Conservation (phyloP, 139 green algal genomes). For the Closterium sp. region DNA sequence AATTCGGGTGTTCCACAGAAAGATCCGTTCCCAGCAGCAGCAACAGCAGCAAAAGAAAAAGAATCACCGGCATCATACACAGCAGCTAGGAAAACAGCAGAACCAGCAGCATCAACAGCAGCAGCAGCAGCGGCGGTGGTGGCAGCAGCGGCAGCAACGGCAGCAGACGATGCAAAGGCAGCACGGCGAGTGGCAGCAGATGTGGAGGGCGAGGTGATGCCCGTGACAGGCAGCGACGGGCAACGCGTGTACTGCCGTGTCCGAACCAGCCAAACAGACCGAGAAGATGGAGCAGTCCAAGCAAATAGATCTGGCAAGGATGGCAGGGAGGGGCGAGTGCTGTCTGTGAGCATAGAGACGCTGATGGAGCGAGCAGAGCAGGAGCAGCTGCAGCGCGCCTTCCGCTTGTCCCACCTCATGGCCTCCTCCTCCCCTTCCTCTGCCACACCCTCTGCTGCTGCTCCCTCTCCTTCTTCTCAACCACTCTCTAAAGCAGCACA, state of each 20-base stretch:
- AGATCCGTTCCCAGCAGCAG: not conserved
- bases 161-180: not conserved
- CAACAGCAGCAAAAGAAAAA: not conserved
- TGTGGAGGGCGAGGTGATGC: conserved; percentile 7
- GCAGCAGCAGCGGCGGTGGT: not conserved
- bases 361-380: not conserved
- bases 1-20: not conserved
- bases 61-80: too few species aligned
- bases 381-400: not conserved
- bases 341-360: not conserved
- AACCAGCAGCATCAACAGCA: not conserved
- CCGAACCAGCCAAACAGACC: not conserved
- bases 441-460: not conserved
- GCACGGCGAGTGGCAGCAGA: conserved; percentile 4
- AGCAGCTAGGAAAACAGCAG: too few species aligned
- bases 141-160: too few species aligned
- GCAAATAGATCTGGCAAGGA: not conserved
- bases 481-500: not conserved
- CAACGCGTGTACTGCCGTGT: not conserved
- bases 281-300: not conserved
- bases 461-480: not conserved
- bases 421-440: not conserved
- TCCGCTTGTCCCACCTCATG: not conserved
- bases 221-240: not conserved
- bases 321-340: not conserved